These are phyloP conservation scores for Boletus rubroflammeus DNA, from an alignment of 768 basidiomycete species.

Conservation along the genomic window DNA sequence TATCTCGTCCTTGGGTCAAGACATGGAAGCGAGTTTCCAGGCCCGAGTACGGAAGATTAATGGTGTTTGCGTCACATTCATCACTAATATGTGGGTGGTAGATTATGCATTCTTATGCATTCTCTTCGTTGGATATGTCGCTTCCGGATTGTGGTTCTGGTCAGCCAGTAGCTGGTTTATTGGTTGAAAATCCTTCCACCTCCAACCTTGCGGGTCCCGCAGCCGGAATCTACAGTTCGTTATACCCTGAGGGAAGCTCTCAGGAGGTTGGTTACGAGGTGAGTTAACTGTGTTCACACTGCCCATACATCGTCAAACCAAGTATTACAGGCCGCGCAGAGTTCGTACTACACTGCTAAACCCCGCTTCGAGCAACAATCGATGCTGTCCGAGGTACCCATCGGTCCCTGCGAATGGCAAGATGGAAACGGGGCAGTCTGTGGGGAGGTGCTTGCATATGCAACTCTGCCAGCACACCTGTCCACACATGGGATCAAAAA, in stretches of 20 bases:
- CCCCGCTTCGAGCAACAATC: neutral
- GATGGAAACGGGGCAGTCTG: neutral
- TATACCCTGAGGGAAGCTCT: neutral
- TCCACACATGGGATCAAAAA: conserved; percentile 13
- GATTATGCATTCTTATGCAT: neutral
- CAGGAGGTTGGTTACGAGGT: neutral
- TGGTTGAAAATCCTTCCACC: neutral
- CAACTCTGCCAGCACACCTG: conserved; percentile 12
- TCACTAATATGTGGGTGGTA: neutral
- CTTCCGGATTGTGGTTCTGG: too few relatives aligned
- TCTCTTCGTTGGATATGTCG: neutral
- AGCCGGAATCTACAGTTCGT: neutral
- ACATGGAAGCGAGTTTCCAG: neutral
- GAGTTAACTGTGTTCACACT: neutral
- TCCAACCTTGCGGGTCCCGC: neutral
- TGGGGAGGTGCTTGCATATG: neutral
- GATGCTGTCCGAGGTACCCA: too few relatives aligned
- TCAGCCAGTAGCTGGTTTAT: neutral
- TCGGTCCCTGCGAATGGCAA: conserved; percentile 7
- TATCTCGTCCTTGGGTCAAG: neutral
- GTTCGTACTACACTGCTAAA: neutral
- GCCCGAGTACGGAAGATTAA: neutral
- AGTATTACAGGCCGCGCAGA: neutral
- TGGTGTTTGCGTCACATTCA: neutral
- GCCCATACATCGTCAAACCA: neutral